These are phyloP conservation scores for Peltaster fructicola DNA, from an alignment of 2,329 filamentous ascomycete genomes.

Conservation along the genomic window DNA sequence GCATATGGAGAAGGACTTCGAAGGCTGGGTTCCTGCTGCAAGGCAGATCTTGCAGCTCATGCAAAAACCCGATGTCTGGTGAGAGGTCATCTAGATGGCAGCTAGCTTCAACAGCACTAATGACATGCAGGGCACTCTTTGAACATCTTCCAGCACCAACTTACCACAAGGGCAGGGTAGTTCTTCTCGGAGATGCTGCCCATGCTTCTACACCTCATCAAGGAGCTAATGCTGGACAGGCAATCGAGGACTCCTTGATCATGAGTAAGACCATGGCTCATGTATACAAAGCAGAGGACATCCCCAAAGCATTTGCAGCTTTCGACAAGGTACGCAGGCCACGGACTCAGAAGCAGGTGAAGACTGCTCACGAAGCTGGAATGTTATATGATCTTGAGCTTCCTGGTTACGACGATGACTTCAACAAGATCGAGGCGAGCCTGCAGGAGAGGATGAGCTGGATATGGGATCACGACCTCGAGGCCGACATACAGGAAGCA, in stretches of 20 bases:
- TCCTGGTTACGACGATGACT: no score
- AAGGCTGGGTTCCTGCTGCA: slow-evolving; percentile 23
- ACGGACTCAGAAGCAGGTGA: slow-evolving; percentile 28
- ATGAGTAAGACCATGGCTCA: slow-evolving; percentile 13
- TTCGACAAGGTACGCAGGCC: slow-evolving; percentile 24
- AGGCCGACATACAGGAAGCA: no score
- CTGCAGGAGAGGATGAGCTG: no score
- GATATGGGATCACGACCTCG: no score
- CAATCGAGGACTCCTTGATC: slow-evolving; percentile 15
- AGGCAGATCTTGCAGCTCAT: slow-evolving; percentile 24
- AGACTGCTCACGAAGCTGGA: no score
- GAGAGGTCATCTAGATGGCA: no score
- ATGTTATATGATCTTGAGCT: no score
- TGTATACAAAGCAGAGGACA: slow-evolving; percentile 6
- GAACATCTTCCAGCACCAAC: slow-evolving; percentile 19
- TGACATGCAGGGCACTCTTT: no score
- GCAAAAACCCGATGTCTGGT: no score
- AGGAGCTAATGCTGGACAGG: slow-evolving; percentile 18
- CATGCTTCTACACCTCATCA: slow-evolving; percentile 32
- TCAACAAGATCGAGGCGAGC: no score
- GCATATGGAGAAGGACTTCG: slow-evolving; percentile 25
- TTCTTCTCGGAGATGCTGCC: slow-evolving; percentile 38
- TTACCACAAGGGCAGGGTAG: slow-evolving; percentile 20
- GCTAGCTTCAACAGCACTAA: no score
- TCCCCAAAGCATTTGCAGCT: slow-evolving; percentile 20